Evolutionary conservation across 805 yeast species (phyloP).

Genomic region (Lipomyces kockii): DNA sequence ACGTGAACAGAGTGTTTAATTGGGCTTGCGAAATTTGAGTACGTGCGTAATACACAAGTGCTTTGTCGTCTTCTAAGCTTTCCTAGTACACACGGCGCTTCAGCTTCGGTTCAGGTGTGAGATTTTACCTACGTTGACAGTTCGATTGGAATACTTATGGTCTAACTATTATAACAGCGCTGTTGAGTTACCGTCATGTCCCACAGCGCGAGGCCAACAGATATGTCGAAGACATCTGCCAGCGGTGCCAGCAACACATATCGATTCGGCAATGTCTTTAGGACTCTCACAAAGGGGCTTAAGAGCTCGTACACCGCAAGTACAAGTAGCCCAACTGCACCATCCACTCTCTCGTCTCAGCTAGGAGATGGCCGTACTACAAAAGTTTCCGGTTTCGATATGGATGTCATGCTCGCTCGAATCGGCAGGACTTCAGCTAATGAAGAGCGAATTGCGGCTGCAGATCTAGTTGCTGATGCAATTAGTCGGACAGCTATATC

Average conservation of each 20-base stretch:
- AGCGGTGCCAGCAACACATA: neutral
- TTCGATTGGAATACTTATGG: neutral
- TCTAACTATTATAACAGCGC: neutral
- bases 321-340: constrained; percentile 38
- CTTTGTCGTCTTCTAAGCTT: neutral
- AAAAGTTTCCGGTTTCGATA: constrained; percentile 13
- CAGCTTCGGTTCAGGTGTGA: neutral
- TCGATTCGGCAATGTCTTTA: constrained; percentile 41
- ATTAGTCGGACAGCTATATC: constrained; percentile 59
- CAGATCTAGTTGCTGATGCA: constrained; percentile 55
- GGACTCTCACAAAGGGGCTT: constrained; percentile 42
- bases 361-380: constrained; percentile 40
- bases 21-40: neutral
- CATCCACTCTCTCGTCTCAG: constrained; percentile 34
- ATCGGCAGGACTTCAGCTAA: constrained; percentile 32
- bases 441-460: constrained; percentile 52
- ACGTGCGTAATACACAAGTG: neutral
- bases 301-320: constrained; percentile 32
- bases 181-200: neutral
- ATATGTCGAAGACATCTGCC: neutral
- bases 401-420: constrained; percentile 15
- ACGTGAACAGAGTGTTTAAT: neutral
- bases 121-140: neutral
- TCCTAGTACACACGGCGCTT: neutral
- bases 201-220: neutral